phyloP scores from a whole-genome alignment of 176 grass and related monocot species.

The Secale cereale region DNA sequence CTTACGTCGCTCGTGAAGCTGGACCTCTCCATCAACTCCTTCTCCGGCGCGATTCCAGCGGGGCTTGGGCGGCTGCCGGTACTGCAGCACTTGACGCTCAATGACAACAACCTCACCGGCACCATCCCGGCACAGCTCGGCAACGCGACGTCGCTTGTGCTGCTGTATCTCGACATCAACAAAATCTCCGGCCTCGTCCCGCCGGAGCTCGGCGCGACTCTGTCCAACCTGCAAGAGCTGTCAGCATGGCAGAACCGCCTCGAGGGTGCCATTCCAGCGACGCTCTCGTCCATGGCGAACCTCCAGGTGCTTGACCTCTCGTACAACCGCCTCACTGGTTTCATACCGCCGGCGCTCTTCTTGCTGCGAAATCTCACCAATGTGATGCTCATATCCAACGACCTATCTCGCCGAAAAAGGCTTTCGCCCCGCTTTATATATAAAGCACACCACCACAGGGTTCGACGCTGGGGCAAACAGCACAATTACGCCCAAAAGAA shows the following conservation, averaged over 20 bases:
- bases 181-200: constrained; percentile 83
- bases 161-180: constrained; percentile 87
- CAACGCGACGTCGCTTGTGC: constrained; percentile 55
- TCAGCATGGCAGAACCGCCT: constrained; percentile 94
- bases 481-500: too few relatives aligned
- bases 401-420: too few relatives aligned
- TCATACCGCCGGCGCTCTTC: constrained; percentile 68
- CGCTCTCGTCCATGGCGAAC: constrained; percentile 37
- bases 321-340: constrained; percentile 78
- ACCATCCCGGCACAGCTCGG: constrained; percentile 59
- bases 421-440: too few relatives aligned
- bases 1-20: constrained; percentile 55
- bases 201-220: constrained; percentile 40
- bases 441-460: too few relatives aligned
- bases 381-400: constrained; percentile 71
- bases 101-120: constrained; percentile 89
- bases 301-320: constrained; percentile 83
- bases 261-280: constrained; percentile 61
- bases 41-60: constrained; percentile 70
- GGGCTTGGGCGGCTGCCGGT: constrained; percentile 40
- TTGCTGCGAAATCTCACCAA: constrained; percentile 82
- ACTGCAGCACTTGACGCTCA: constrained; percentile 84
- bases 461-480: too few relatives aligned
- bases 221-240: constrained; percentile 43
- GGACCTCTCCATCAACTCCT: constrained; percentile 83